Evolutionary conservation across 2,329 filamentous ascomycete genomes (phyloP).

Genomic region (Cercospora sp.): DNA sequence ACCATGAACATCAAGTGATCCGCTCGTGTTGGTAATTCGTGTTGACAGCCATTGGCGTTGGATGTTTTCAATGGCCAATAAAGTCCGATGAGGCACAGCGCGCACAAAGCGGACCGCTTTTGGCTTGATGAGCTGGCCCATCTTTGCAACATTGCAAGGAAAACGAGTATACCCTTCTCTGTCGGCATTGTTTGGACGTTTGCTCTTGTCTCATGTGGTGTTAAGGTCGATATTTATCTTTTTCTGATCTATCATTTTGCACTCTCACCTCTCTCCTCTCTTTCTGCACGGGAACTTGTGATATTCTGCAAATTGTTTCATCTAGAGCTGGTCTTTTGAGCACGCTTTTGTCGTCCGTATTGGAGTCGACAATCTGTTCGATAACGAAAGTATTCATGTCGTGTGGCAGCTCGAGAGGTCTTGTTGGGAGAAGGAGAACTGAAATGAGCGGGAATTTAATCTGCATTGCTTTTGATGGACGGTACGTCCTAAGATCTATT

Average conservation of each 20-base stretch:
- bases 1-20: background rate
- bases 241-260: background rate
- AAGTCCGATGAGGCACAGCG: background rate
- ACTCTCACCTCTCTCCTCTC: background rate
- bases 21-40: background rate
- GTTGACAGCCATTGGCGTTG: background rate
- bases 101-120: background rate
- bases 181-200: background rate
- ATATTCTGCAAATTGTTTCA: too few relatives aligned
- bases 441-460: too few relatives aligned
- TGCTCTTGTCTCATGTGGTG: background rate
- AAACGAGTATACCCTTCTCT: background rate
- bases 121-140: too few relatives aligned
- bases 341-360: too few relatives aligned
- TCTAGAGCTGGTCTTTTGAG: too few relatives aligned
- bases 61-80: background rate
- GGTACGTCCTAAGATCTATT: too few relatives aligned
- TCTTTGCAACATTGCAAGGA: background rate
- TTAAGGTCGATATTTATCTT: background rate
- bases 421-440: too few relatives aligned
- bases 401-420: too few relatives aligned
- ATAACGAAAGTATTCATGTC: too few relatives aligned
- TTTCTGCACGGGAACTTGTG: background rate
- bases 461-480: too few relatives aligned
- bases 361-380: too few relatives aligned